phyloP scores from a whole-genome alignment of 2,329 filamentous ascomycete genomes.

The Chaetomium sp. region DNA sequence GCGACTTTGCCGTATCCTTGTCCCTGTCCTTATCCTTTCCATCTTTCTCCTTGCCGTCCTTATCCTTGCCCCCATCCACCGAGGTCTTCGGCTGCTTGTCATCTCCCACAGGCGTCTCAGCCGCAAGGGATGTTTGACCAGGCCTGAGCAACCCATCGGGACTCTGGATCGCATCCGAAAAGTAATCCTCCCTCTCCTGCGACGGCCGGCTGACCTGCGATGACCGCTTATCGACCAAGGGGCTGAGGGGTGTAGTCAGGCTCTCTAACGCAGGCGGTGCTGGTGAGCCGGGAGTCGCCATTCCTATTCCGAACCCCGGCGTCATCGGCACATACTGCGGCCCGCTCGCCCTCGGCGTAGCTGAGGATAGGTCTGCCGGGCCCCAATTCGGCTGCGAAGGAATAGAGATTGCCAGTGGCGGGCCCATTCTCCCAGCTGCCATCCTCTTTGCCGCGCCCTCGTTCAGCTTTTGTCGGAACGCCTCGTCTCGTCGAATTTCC shows the following conservation, averaged over 20 bases:
- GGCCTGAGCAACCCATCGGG: slow-evolving; percentile 42
- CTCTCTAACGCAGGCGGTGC: slow-evolving; percentile 46
- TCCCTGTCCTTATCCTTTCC: slow-evolving; percentile 43
- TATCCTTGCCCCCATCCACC: slow-evolving; percentile 41
- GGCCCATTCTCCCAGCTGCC: slow-evolving; percentile 47
- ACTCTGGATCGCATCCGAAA: slow-evolving; percentile 55
- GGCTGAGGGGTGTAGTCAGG: slow-evolving; percentile 35
- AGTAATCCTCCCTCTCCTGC: slow-evolving; percentile 68
- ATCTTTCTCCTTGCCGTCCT: slow-evolving; percentile 38
- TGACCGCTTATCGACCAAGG: slow-evolving; percentile 50
- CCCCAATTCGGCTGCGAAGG: slow-evolving; percentile 34
- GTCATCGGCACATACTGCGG: slow-evolving; percentile 56
- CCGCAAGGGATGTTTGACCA: slow-evolving; percentile 39
- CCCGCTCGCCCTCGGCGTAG: slow-evolving; percentile 61
- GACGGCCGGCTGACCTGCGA: slow-evolving; percentile 56
- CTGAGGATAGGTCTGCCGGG: slow-evolving; percentile 39
- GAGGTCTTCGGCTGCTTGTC: slow-evolving; percentile 32
- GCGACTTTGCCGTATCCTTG: slow-evolving; percentile 46
- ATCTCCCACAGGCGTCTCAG: slow-evolving; percentile 18
- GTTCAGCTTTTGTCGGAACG: slow-evolving; percentile 62
- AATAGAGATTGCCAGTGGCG: slow-evolving; percentile 53
- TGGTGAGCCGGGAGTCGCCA: slow-evolving; percentile 59
- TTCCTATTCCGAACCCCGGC: slow-evolving; percentile 70
- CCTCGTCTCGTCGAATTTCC: slow-evolving; percentile 75
- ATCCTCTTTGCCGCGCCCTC: slow-evolving; percentile 54